Base-by-base conservation (phyloP, 2,329 filamentous ascomycete genomes). In the Alternaria sp. region DNA sequence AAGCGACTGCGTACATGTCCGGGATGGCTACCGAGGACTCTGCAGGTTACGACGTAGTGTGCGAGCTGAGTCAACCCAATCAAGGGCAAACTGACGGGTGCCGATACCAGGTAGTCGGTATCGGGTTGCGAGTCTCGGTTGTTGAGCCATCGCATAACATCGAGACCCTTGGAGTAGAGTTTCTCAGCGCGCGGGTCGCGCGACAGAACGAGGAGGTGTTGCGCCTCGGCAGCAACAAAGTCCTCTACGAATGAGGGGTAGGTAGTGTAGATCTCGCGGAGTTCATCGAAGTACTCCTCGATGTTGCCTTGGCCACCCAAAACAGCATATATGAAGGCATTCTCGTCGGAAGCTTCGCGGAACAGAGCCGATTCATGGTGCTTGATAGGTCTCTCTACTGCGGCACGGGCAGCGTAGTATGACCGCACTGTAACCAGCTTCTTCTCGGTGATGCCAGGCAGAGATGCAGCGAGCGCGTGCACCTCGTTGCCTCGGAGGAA, bases 231-330 rank as follows among this genome's bases (percentile, higher is more conserved):
- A 28, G 86, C 86, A 74, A 99, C 87, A 66, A 98, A 89, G 67
- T 96, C 93, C 69, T 92, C 91, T 5, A 97, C 89, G 69, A 99
- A 96, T 28, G 91, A 91, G 12, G 92, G 90, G 81, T 99, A 99
- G 61, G 94, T 97, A 72, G 85, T 89, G 83, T 94, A 94, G 60
- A 98, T 87, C 79, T 97, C 91, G 58, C 95, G 90, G 64, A 99
- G 87, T 83, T 99, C 95, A 70, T 99, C 94, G 74, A 99, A 99
- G 82, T 99, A 99, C 82, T 99, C 96, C 81, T 99, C 94, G 66
- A 99, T 98, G 81, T 99, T 99, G 72, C 95, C 95, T 80, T 99
- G 95, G 7, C 95, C 95, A 62, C 95, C 95, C 70, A 98, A 97
- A 64, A 99, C 93, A 67, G 90, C 94, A 83, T 97, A 99, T 62